A percentile compares a stretch with the other conserved stretches of the same genome.
These are phyloP conservation scores for Russula abietina DNA, from an alignment of 768 basidiomycete species.

Conservation along the genomic window DNA sequence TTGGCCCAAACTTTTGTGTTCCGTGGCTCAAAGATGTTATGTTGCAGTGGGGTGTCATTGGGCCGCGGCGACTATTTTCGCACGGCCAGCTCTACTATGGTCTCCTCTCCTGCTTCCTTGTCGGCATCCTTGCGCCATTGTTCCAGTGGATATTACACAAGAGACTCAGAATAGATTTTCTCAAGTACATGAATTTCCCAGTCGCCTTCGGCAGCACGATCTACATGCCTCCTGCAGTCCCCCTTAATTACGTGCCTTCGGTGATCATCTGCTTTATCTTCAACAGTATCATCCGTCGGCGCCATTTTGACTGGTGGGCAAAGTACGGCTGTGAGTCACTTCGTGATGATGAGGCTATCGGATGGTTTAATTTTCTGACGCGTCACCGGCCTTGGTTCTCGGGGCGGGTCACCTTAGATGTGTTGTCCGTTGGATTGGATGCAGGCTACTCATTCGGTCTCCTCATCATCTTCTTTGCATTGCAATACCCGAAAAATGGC, in stretches of 20 bases:
- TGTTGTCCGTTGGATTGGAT: slow-evolving; percentile 65
- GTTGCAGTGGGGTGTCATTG: slow-evolving; percentile 52
- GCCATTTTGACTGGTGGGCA: slow-evolving; percentile 37
- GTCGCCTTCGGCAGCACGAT: slow-evolving; percentile 36
- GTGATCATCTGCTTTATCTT: slow-evolving; percentile 35
- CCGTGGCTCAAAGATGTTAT: neutral
- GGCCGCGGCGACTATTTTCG: slow-evolving; percentile 47
- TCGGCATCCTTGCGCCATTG: slow-evolving; percentile 59
- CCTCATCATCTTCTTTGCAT: slow-evolving; percentile 51
- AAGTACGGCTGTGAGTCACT: slow-evolving; percentile 33
- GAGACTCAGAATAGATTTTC: slow-evolving; percentile 24
- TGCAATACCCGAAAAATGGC: slow-evolving; percentile 63
- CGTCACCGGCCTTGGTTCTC: no score
- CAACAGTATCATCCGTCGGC: slow-evolving; percentile 36
- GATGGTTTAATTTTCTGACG: slow-evolving; percentile 27
- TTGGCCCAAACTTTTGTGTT: neutral
- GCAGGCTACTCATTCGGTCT: slow-evolving; percentile 55
- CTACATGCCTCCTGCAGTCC: no score
- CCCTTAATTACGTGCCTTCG: slow-evolving; percentile 33
- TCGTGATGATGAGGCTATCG: neutral
- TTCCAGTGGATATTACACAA: slow-evolving; percentile 44
- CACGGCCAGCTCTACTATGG: slow-evolving; percentile 20
- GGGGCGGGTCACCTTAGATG: slow-evolving; percentile 33
- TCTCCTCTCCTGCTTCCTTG: slow-evolving; percentile 68
- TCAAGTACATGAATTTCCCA: slow-evolving; percentile 57